Base-by-base conservation (phyloP, 163 green algal genomes). In the Scenedesmus sp. region DNA sequence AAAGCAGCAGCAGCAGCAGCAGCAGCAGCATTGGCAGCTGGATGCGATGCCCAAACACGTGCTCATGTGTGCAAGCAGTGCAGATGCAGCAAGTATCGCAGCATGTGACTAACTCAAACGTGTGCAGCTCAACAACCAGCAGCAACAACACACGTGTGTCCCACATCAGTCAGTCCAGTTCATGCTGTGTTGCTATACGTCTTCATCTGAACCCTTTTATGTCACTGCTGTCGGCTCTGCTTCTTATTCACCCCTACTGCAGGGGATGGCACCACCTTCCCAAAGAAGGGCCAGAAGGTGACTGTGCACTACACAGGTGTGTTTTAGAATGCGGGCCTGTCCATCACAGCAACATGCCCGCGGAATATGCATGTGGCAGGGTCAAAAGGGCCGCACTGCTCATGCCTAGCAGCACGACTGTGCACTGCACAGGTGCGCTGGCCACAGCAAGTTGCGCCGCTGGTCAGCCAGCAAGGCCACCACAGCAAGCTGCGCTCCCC, bases 241-340 rank as follows among this genome's bases (percentile, higher is more conserved):
- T 64, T 6, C n/a, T 57, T n/a, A 62, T 59, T 3, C n/a, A 3
- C 34, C n/a, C 1, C 7, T 55, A 6, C 1, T 9, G 9, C 90
- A 91, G 90, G 90, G 6, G 77, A 91, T 77, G 94, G 95, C 84
- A 46, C 79, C 8, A 93, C 73, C 57, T 93, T 93, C 74, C 95
- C 95, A n/a, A 67, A 94, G 84, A 73, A 5, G 9, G 95, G 95
- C 55, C 84, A 97, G 86, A 95, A 91, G n/a, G 94, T 96, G 13
- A 93, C 86, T 16, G 94, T 97, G 81, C 95, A 97, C 91, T 97
- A 97, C 95, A 97, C 94, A 23, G 81, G 81, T 86, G 77, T n/a
- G 92, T 91, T 1, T 46, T 46, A 46, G 34, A 34, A 26, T 2
- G 7, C 9, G 34, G 23, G 54, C 8, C 52, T 23, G 62, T 46